Percentiles rank a stretch among this genome's conserved stretches.
Conservation (phyloP, 1,139 yeast genomes). For the Geotrichum fermentans region DNA sequence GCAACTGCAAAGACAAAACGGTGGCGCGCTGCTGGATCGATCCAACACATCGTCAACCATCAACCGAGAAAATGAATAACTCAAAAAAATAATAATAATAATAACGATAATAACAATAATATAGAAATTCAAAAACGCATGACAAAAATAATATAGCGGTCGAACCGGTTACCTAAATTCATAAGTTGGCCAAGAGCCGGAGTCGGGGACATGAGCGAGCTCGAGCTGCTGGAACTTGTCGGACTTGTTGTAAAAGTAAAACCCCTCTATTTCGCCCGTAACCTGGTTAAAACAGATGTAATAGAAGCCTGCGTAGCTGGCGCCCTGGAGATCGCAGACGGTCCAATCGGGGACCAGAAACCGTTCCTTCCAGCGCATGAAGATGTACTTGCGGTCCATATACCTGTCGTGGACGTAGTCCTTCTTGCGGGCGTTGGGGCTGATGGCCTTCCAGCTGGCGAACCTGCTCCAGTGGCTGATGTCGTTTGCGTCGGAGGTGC, state of each 20-base stretch:
- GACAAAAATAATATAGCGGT: background rate
- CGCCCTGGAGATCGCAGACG: slow-evolving; percentile 54
- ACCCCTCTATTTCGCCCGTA: slow-evolving; percentile 69
- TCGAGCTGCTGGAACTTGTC: slow-evolving; percentile 71
- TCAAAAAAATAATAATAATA: too few relatives aligned
- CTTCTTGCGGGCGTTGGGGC: slow-evolving; percentile 31
- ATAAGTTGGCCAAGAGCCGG: slow-evolving; percentile 39
- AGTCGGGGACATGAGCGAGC: slow-evolving; percentile 44
- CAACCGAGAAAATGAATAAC: too few relatives aligned
- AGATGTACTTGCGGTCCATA: slow-evolving; percentile 49
- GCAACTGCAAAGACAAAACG: too few relatives aligned
- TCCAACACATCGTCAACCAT: background rate
- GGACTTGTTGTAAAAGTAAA: slow-evolving; percentile 72
- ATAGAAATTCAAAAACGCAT: background rate
- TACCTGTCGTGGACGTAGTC: slow-evolving; percentile 34
- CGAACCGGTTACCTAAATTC: slow-evolving; percentile 33
- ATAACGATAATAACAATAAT: too few relatives aligned
- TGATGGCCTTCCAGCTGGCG: slow-evolving; percentile 50
- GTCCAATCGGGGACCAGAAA: slow-evolving; percentile 77
- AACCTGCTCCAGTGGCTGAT: slow-evolving; percentile 83
- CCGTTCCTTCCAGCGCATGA: slow-evolving; percentile 94
- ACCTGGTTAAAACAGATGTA: slow-evolving; percentile 77
- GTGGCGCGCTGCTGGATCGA: background rate
- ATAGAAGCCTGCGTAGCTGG: slow-evolving; percentile 89
- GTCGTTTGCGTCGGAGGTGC: slow-evolving; percentile 62